These are phyloP conservation scores for Bruguiera hainesii DNA, from an alignment of 441 rosid species.

Conservation along the genomic window DNA sequence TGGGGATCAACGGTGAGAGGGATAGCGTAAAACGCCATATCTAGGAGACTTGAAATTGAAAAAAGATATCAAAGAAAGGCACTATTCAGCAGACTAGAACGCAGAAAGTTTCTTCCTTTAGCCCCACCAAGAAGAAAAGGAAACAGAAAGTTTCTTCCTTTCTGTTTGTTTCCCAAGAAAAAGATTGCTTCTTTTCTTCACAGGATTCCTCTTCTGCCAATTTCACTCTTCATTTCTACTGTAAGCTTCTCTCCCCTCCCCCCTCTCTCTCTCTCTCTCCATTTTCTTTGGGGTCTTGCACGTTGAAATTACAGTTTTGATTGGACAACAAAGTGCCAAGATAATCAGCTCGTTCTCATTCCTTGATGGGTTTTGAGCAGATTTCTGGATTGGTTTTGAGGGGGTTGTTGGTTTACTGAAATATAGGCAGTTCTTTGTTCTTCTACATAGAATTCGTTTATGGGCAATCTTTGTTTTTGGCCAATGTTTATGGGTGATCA, in stretches of 20 bases:
- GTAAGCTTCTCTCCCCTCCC: no score
- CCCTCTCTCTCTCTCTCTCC: no score
- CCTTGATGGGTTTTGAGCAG: constrained; percentile 3
- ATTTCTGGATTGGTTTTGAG: background rate
- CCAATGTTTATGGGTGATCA: no score
- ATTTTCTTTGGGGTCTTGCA: no score
- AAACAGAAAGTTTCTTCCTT: background rate
- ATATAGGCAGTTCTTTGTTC: background rate
- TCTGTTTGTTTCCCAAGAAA: background rate
- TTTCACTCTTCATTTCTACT: no score
- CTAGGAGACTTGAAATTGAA: background rate
- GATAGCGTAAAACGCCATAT: background rate
- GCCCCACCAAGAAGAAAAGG: background rate
- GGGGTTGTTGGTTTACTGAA: background rate
- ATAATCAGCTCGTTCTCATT: background rate
- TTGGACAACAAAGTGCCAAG: no score
- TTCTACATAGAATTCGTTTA: no score
- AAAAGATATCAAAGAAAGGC: background rate
- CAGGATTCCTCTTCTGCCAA: background rate
- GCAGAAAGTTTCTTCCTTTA: background rate
- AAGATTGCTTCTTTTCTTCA: background rate
- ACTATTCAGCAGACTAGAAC: background rate
- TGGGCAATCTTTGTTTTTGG: no score
- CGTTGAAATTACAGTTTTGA: no score
- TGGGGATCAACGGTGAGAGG: no score